phyloP scores from a whole-genome alignment of 768 basidiomycete species.

The Boletus huronensis region DNA sequence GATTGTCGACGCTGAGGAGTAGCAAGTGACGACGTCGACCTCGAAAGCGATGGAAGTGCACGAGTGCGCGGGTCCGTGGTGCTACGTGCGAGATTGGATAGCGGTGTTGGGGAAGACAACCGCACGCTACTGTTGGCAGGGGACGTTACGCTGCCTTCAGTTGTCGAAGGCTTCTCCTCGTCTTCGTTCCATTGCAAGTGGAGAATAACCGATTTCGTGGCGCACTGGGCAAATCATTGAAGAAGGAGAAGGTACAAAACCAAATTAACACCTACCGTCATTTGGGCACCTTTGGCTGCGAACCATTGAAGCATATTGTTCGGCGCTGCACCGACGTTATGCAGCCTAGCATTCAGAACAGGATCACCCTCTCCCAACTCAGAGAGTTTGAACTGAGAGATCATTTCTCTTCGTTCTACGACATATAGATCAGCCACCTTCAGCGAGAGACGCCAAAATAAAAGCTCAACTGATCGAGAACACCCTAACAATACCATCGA shows the following conservation, averaged over 20 bases:
- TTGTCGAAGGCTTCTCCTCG: slow-evolving; percentile 28
- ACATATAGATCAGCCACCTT: slow-evolving; percentile 5
- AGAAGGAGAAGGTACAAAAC: background rate
- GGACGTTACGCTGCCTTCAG: slow-evolving; percentile 19
- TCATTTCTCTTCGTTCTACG: slow-evolving; percentile 74
- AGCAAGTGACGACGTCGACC: slow-evolving; percentile 46
- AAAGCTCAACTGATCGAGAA: slow-evolving; percentile 78
- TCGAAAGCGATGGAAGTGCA: slow-evolving; percentile 49
- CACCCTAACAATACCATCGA: slow-evolving; percentile 86
- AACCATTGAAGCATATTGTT: slow-evolving; percentile 96
- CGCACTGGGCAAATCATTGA: slow-evolving; percentile 53
- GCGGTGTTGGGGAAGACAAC: slow-evolving; percentile 30
- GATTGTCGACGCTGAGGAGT: slow-evolving; percentile 42
- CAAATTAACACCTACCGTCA: slow-evolving; percentile 59
- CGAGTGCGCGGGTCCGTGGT: slow-evolving; percentile 37
- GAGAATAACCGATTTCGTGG: slow-evolving; percentile 81
- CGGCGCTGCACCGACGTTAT: slow-evolving; percentile 74
- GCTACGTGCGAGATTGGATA: slow-evolving; percentile 18
- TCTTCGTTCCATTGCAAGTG: slow-evolving; percentile 86
- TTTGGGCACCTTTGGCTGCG: slow-evolving; percentile 83
- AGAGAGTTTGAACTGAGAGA: slow-evolving; percentile 84
- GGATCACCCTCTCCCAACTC: slow-evolving; percentile 72
- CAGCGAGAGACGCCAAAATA: background rate
- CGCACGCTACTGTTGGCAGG: slow-evolving; percentile 21
- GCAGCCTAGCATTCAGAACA: slow-evolving; percentile 59